Conservation (phyloP, 2,329 filamentous ascomycete genomes). For the Elsinoe ampelina region DNA sequence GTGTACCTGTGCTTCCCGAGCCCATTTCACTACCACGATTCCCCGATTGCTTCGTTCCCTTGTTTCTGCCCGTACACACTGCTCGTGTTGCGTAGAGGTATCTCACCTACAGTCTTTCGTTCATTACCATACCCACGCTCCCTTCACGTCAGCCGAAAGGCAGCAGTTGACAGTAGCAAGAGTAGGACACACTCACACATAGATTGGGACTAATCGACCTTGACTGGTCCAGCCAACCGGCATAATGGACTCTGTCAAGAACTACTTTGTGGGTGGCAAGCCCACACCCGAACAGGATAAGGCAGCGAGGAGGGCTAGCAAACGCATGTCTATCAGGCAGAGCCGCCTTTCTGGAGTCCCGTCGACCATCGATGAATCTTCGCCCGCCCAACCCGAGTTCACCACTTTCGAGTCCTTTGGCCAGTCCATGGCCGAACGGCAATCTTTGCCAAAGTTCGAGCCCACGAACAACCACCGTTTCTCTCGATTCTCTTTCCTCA, state of each 20-base stretch:
- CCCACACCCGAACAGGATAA: slow-evolving; percentile 25
- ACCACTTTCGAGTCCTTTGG: slow-evolving; percentile 11
- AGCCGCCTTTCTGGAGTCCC: neutral
- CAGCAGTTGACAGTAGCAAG: neutral
- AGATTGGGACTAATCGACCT: neutral
- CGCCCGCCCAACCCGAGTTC: slow-evolving; percentile 3
- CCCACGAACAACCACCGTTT: slow-evolving; percentile 2
- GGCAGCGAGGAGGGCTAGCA: slow-evolving; percentile 14
- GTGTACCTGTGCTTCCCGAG: slow-evolving; percentile 3
- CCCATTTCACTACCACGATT: slow-evolving; percentile 3
- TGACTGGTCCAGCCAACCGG: neutral
- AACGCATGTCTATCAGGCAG: slow-evolving; percentile 11
- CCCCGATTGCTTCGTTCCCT: neutral
- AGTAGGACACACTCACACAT: neutral
- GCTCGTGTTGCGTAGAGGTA: slow-evolving; percentile 9
- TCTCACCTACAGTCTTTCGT: slow-evolving; percentile 14
- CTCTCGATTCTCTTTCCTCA: slow-evolving; percentile 11
- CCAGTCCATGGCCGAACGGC: neutral
- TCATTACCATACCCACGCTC: slow-evolving; percentile 9
- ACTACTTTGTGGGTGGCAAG: slow-evolving; percentile 53
- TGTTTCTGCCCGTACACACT: slow-evolving; percentile 6
- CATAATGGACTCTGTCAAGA: slow-evolving; percentile 49
- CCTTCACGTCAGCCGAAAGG: neutral
- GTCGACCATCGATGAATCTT: slow-evolving; percentile 1
- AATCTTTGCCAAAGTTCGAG: neutral